Base-by-base conservation (phyloP, 2,329 filamentous ascomycete species). In the Fusarium sp. region DNA sequence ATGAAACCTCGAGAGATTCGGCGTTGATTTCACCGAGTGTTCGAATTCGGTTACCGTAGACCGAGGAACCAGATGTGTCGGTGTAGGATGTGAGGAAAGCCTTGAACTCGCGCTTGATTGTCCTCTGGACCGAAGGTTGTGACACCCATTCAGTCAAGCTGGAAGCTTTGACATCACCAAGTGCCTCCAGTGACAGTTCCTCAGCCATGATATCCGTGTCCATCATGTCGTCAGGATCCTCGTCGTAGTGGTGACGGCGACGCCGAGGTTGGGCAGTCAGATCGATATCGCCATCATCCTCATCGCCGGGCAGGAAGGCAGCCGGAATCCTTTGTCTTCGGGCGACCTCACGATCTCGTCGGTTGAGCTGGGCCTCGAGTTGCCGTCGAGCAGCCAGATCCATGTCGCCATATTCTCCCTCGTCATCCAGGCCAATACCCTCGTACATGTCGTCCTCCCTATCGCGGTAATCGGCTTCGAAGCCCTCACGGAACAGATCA, bases 11-110 rank as follows among this genome's bases (percentile, higher is more conserved):
- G 4, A 99, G 87, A 38, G 95, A 93, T 81, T 98, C 96, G 51
- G 94, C 93, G 79, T 99, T 99, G 78, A 97, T 86, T 81, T 98
- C 95, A 83, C 96, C 96, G n/a, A 99, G 88, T 0, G 93, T 97
- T 72, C 93, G 89, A 71, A 99, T 97, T 61, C 94, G 91, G 73
- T 93, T 94, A 58, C 96, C 96, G 78, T 99, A 99, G 55, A 99
- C 93, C 0, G 96, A 99, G 4, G 89, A 90, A 59, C 93, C 94
- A 69, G 91, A 89, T 58, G 93, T 89, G 76, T 99, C 96, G 6
- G 90, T 97, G 79, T 96, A 98, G 74, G 97, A 95, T 10, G 96
- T 98, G 75, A 99, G 83, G 83, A 99, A 99, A 3, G 92, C 91
- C 80, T 97, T 97, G 87, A 99, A 99, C 80, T 99, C 96, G 75